Conservation (phyloP, 306 rosid species). For the Sindora glabra region DNA sequence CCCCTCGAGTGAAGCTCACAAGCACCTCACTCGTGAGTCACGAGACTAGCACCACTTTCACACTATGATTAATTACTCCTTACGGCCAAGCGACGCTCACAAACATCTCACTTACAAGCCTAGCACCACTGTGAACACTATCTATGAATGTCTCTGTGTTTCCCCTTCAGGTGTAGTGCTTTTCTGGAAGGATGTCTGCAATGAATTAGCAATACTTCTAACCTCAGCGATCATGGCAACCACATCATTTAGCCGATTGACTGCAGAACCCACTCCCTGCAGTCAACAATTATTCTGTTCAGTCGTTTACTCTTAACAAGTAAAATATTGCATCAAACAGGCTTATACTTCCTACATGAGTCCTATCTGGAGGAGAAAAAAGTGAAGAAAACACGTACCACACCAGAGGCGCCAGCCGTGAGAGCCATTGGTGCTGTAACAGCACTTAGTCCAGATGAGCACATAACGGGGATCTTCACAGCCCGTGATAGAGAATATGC, state of each 20-base stretch:
- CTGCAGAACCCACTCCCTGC: constrained; percentile 90
- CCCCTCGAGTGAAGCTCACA: no score
- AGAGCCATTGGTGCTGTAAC: constrained; percentile 95
- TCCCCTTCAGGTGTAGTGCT: constrained; percentile 21
- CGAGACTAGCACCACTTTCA: no score
- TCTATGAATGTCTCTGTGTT: constrained; percentile 20
- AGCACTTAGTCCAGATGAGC: constrained; percentile 78
- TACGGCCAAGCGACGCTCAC: no score
- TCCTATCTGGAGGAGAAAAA: background rate
- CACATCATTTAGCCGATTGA: constrained; percentile 75
- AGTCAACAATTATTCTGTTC: constrained; percentile 7
- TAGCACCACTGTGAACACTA: no score
- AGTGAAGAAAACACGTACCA: constrained; percentile 36
- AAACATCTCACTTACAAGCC: no score
- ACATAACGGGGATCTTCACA: constrained; percentile 81
- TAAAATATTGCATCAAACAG: background rate
- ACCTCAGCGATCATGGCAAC: constrained; percentile 92
- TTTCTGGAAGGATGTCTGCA: constrained; percentile 30
- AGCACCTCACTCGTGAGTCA: no score
- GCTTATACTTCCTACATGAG: no score
- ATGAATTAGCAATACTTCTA: constrained; percentile 64
- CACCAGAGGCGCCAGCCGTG: constrained; percentile 91
- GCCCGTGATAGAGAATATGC: constrained; percentile 86
- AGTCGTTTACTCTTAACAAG: background rate
- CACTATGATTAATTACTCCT: no score